These are phyloP conservation scores for Macrophomina phaseolina DNA, from an alignment of 2,329 filamentous ascomycete species.

Conservation along the genomic window DNA sequence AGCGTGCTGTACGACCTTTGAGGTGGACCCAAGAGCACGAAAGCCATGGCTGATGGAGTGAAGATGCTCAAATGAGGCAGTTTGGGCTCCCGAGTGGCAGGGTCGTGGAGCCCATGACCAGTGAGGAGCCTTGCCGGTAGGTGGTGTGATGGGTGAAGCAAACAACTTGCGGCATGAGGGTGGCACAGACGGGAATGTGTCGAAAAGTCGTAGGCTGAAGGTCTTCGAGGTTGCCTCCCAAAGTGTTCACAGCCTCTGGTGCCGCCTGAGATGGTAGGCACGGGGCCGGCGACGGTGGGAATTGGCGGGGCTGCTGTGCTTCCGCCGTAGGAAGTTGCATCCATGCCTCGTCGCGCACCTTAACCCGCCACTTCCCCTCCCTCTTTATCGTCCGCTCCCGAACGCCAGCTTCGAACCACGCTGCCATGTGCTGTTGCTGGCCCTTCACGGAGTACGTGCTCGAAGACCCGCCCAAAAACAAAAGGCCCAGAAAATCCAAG, in stretches of 20 bases:
- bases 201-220: conserved; percentile 1
- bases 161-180: background rate
- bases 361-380: background rate
- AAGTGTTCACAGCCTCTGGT: background rate
- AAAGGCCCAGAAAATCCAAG: background rate
- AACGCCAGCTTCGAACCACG: background rate
- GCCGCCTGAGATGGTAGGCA: background rate
- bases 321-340: background rate
- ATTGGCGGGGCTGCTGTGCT: background rate
- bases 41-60: too few relatives aligned
- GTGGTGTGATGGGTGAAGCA: conserved; percentile 10
- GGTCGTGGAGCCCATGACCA: background rate
- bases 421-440: conserved; percentile 18
- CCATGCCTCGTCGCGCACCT: background rate
- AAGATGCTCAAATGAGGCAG: too few relatives aligned
- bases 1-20: too few relatives aligned
- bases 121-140: background rate
- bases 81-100: too few relatives aligned
- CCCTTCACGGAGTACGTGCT: conserved; percentile 22
- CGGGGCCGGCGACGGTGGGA: background rate
- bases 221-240: background rate
- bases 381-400: background rate
- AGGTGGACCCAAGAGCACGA: too few relatives aligned
- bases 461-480: conserved; percentile 22
- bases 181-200: conserved; percentile 15